These are phyloP conservation scores for Panaeolus cyanescens DNA, from an alignment of 768 basidiomycete species.

Conservation along the genomic window DNA sequence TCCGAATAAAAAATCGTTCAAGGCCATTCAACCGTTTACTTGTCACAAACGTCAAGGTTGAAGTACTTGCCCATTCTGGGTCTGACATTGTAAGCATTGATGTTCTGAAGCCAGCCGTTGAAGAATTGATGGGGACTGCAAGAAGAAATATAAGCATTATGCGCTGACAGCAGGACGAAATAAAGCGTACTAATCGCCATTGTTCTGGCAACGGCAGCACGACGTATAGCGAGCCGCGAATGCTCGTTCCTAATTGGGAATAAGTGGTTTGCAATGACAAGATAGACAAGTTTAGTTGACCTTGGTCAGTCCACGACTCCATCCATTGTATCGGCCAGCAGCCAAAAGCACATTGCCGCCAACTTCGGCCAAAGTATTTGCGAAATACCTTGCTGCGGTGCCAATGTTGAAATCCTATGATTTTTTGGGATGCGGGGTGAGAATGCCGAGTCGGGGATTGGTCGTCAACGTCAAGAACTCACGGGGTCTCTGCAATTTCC, in stretches of 20 bases:
- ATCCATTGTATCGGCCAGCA: conserved; percentile 80
- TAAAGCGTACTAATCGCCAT: conserved; percentile 77
- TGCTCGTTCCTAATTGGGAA: conserved; percentile 43
- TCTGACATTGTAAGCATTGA: conserved; percentile 46
- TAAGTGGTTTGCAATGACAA: conserved; percentile 6
- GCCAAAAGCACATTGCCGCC: conserved; percentile 56
- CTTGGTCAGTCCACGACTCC: conserved; percentile 58
- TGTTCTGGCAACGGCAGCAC: conserved; percentile 79
- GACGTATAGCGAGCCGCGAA: conserved; percentile 53
- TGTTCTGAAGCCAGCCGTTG: conserved; percentile 72
- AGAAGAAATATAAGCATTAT: conserved; percentile 5
- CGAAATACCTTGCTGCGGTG: conserved; percentile 65
- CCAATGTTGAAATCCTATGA: conserved; percentile 69
- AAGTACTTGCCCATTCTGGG: conserved; percentile 63
- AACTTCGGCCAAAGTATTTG: conserved; percentile 45
- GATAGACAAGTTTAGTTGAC: conserved; percentile 32
- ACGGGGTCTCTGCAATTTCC: conserved; percentile 51
- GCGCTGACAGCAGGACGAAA: neutral
- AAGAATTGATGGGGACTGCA: conserved; percentile 71
- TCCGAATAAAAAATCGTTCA: neutral
- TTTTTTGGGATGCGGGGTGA: neutral
- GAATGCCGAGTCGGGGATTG: neutral
- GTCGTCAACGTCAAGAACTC: conserved; percentile 16
- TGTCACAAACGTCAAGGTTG: conserved; percentile 54
- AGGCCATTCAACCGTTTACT: conserved; percentile 1